Evolutionary conservation across 345 rosid genomes (phyloP).

Genomic region (Murraya koenigii): DNA sequence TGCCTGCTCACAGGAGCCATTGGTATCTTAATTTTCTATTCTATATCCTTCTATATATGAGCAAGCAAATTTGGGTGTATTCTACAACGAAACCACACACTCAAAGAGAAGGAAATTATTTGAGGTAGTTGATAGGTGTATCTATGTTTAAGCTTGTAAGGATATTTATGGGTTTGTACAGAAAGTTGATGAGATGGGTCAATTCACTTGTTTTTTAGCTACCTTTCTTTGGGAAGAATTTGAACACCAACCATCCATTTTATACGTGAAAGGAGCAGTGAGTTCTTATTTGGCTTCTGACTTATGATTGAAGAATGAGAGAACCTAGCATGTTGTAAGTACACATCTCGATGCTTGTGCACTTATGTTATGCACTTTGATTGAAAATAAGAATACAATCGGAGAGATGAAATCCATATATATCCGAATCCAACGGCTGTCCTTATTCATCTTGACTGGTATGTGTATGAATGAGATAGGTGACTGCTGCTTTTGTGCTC

Average conservation of each 20-base stretch:
- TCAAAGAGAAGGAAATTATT: not conserved
- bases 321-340: not conserved
- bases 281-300: too few species aligned
- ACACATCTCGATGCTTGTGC: not conserved
- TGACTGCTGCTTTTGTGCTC: not conserved
- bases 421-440: slow-evolving; percentile 2
- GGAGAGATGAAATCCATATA: not conserved
- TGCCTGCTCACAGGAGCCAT: slow-evolving; percentile 24
- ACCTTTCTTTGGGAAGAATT: slow-evolving; percentile 24
- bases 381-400: not conserved
- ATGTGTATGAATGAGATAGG: not conserved
- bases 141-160: not conserved
- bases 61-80: not conserved
- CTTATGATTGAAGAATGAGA: not conserved
- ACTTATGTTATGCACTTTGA: not conserved
- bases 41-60: not conserved
- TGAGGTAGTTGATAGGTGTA: not conserved
- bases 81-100: too few species aligned
- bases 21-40: slow-evolving; percentile 9
- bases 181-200: slow-evolving; percentile 6
- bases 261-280: not conserved
- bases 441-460: not conserved
- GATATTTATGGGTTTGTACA: slow-evolving; percentile 3
- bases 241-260: slow-evolving; percentile 23
- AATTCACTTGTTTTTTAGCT: slow-evolving; percentile 19